These are phyloP conservation scores for Lodderomyces elongisporus DNA, from an alignment of 1,139 yeast species.

Conservation along the genomic window DNA sequence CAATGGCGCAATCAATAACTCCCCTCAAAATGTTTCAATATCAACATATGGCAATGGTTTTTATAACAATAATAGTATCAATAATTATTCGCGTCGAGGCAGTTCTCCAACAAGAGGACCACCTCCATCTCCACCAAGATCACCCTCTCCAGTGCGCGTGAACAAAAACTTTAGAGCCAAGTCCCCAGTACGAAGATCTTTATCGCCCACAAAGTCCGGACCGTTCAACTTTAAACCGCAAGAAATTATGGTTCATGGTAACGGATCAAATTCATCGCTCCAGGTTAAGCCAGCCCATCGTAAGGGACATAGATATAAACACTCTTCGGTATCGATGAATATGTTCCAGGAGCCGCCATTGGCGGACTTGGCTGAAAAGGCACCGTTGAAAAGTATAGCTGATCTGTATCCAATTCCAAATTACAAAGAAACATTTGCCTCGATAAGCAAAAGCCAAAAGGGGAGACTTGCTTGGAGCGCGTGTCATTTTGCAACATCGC, in stretches of 20 bases:
- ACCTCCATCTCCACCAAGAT: constrained; percentile 27
- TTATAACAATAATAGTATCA: neutral
- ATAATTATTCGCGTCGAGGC: constrained; percentile 3
- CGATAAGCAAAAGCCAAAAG: constrained; percentile 52
- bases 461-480: constrained; percentile 61
- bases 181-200: constrained; percentile 25
- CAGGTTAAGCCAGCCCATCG: constrained; percentile 63
- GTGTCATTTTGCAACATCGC: constrained; percentile 53
- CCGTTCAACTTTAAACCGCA: constrained; percentile 47
- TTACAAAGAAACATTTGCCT: constrained; percentile 51
- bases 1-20: constrained; percentile 9
- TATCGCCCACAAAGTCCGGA: constrained; percentile 28
- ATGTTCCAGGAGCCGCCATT: constrained; percentile 90
- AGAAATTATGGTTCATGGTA: constrained; percentile 25
- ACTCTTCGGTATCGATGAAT: constrained; percentile 95
- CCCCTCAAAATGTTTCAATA: too few relatives aligned
- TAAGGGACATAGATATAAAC: constrained; percentile 93
- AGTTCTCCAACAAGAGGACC: constrained; percentile 6
- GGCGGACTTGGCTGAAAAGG: constrained; percentile 36
- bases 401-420: constrained; percentile 80
- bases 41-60: neutral
- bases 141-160: constrained; percentile 29
- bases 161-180: constrained; percentile 26
- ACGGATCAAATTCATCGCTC: constrained; percentile 25
- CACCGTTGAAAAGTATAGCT: constrained; percentile 68